Percentiles rank a stretch among this genome's conserved stretches.
Evolutionary conservation across 129 eudicot genomes (phyloP).

Genomic region (Chrysanthemum makinoi): DNA sequence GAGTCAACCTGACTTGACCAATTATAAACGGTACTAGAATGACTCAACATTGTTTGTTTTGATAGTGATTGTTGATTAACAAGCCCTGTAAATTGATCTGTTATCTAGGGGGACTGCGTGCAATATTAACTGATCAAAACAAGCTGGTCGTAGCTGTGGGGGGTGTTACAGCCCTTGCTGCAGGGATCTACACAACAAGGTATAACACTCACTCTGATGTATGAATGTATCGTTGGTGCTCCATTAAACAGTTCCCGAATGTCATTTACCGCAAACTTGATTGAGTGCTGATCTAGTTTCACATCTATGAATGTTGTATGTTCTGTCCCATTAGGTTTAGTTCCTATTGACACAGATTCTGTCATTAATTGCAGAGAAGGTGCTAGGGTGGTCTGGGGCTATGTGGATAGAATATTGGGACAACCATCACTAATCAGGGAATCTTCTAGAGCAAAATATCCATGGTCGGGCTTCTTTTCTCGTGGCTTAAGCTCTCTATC

Average conservation of each 20-base stretch:
- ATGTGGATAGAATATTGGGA: slow-evolving; percentile 95
- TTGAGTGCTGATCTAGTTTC: slow-evolving; percentile 6
- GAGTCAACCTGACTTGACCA: too few relatives aligned
- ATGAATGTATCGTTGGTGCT: slow-evolving; percentile 4
- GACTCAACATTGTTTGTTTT: too few relatives aligned
- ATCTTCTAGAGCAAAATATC: slow-evolving; percentile 89
- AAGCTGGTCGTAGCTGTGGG: slow-evolving; percentile 96
- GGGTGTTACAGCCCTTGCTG: slow-evolving; percentile 97
- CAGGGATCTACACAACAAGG: slow-evolving; percentile 99
- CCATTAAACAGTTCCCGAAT: not conserved
- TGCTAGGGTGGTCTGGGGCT: slow-evolving; percentile 94
- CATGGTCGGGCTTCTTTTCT: slow-evolving; percentile 84
- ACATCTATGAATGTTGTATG: not conserved
- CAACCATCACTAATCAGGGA: slow-evolving; percentile 97
- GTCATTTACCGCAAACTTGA: not conserved
- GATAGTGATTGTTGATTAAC: slow-evolving; percentile 4
- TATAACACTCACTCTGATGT: slow-evolving; percentile 25
- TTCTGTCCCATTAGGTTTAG: not conserved
- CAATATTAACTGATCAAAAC: slow-evolving; percentile 92
- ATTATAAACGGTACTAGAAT: too few relatives aligned
- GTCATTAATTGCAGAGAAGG: slow-evolving; percentile 76
- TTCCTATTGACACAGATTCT: not conserved
- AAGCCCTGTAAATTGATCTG: slow-evolving; percentile 5
- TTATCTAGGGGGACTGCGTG: slow-evolving; percentile 77
- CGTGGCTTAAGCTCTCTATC: slow-evolving; percentile 61